Percentiles rank a stretch among this genome's conserved stretches.
Evolutionary conservation across 1,139 yeast genomes (phyloP).

Genomic region (Lodderomyces oxycetoniae): DNA sequence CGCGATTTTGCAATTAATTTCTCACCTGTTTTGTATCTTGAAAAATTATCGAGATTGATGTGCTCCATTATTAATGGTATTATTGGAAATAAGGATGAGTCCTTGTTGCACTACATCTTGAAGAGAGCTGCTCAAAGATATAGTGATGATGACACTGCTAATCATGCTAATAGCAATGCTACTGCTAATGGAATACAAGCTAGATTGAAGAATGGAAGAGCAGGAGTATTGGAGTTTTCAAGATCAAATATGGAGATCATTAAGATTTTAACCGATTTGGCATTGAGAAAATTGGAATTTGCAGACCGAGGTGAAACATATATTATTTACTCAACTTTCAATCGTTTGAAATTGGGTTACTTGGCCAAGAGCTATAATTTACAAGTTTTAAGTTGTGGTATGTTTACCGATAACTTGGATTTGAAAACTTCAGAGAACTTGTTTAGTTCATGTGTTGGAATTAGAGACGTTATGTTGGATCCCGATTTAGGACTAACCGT

Average conservation of each 20-base stretch:
- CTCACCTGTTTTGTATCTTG: conserved; percentile 43
- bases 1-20: conserved; percentile 29
- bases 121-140: conserved; percentile 21
- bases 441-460: conserved; percentile 37
- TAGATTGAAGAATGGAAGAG: conserved; percentile 6
- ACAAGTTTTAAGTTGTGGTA: conserved; percentile 42
- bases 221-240: conserved; percentile 21
- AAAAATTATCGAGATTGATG: conserved; percentile 41
- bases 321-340: conserved; percentile 39
- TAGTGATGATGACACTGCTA: conserved; percentile 14
- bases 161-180: not conserved
- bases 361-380: conserved; percentile 36
- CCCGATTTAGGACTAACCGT: conserved; percentile 45
- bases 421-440: conserved; percentile 29
- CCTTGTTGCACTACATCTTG: conserved; percentile 31
- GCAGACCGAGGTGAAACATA: conserved; percentile 45
- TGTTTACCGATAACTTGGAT: conserved; percentile 37
- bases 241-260: conserved; percentile 26
- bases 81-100: conserved; percentile 20
- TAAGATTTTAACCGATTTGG: conserved; percentile 29
- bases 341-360: conserved; percentile 38
- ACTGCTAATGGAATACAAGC: conserved; percentile 11
- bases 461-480: conserved; percentile 41
- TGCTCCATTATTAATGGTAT: conserved; percentile 29
- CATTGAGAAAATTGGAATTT: conserved; percentile 37